A percentile compares a stretch with the other conserved stretches of the same genome.
Conservation (phyloP, 2,329 filamentous ascomycete genomes). For the Epichloe uncinata region DNA sequence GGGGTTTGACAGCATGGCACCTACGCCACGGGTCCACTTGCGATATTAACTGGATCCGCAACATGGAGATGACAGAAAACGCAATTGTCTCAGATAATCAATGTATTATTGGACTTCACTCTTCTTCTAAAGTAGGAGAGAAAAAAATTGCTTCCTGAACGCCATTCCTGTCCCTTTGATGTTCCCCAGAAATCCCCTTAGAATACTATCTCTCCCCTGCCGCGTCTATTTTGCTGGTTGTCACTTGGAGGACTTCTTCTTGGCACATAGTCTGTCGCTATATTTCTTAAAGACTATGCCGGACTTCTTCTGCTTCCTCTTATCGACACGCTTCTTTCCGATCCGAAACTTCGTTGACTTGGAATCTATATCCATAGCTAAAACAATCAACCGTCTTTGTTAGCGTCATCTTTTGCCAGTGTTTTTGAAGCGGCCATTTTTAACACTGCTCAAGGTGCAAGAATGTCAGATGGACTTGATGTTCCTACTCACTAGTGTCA, state of each 20-base stretch:
- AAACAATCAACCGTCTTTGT: not conserved
- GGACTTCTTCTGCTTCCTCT: constrained; percentile 41
- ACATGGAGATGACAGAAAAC: not conserved
- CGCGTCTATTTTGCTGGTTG: not conserved
- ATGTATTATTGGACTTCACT: not conserved
- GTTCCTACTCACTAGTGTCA: constrained; percentile 9
- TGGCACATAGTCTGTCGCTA: constrained; percentile 34
- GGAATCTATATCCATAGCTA: constrained; percentile 46
- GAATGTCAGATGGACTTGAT: not conserved
- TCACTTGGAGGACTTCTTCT: constrained; percentile 19
- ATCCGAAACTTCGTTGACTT: constrained; percentile 25
- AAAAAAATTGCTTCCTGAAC: not conserved
- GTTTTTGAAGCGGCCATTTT: not conserved
- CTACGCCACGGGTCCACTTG: not conserved
- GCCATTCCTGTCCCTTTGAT: not conserved
- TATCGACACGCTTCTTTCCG: constrained; percentile 41
- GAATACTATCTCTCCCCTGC: not conserved
- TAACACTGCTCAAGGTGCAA: not conserved
- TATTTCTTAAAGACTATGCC: constrained; percentile 49
- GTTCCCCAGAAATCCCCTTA: not conserved
- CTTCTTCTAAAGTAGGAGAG: not conserved
- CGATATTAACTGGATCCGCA: not conserved
- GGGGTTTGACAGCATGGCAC: not conserved
- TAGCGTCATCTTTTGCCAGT: constrained; percentile 2
- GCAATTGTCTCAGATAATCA: not conserved